Conservation (phyloP, 73 alveolate genomes). For the Urostyla sp. region DNA sequence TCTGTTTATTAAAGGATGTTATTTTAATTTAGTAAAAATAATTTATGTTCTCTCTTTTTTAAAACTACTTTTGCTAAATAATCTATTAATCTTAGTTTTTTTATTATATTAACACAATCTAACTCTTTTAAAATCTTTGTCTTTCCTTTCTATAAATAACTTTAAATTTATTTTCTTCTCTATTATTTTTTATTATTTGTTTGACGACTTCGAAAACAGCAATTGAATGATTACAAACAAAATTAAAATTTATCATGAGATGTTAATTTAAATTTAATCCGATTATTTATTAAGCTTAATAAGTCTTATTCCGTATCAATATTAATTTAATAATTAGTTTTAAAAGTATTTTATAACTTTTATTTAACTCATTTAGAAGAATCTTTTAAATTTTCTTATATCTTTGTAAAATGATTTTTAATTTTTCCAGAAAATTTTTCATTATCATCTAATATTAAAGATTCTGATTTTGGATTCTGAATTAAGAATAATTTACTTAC, state of each 20-base stretch:
- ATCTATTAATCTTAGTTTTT: neutral
- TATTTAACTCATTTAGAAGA: neutral
- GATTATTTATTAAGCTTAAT: neutral
- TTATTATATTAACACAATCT: constrained; percentile 37
- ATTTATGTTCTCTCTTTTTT: no score
- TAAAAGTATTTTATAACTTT: neutral
- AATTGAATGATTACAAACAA: neutral
- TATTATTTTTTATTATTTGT: neutral
- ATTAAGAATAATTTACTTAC: constrained; percentile 16
- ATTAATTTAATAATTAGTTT: neutral
- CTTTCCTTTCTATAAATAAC: constrained; percentile 24
- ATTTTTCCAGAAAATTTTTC: neutral
- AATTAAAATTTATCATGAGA: neutral
- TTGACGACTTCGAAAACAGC: neutral
- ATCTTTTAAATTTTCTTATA: neutral
- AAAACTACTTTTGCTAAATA: no score
- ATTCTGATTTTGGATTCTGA: neutral
- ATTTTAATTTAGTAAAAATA: no score
- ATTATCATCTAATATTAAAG: neutral
- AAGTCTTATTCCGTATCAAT: neutral
- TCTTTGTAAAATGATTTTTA: no score
- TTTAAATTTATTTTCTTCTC: neutral
- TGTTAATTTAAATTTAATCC: neutral
- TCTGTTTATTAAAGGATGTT: no score
- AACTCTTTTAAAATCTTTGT: constrained; percentile 12